Percentiles rank a stretch among this genome's conserved stretches.
Conservation (phyloP, 768 basidiomycete genomes). For the Kwoniella pini region DNA sequence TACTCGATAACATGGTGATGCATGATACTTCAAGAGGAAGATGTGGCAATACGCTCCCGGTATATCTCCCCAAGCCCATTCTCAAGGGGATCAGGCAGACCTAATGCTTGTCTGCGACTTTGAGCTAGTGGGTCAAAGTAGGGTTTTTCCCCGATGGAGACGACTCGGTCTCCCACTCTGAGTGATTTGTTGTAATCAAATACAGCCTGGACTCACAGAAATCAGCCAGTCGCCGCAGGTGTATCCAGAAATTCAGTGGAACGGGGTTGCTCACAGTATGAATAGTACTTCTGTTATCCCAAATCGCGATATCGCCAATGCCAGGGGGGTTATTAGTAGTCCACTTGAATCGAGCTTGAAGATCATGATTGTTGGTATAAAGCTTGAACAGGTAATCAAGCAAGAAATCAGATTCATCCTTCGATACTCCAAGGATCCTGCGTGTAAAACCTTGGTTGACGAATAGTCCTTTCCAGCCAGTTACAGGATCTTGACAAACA, state of each 20-base stretch:
- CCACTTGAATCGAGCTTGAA: slow-evolving; percentile 61
- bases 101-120: slow-evolving; percentile 31
- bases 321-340: slow-evolving; percentile 58
- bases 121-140: slow-evolving; percentile 57
- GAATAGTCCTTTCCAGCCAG: slow-evolving; percentile 63
- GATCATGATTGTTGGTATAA: slow-evolving; percentile 62
- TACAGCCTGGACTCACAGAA: too few species aligned
- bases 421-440: slow-evolving; percentile 61
- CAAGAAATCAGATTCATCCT: slow-evolving; percentile 61
- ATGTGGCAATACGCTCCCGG: too few species aligned
- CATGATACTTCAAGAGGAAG: too few species aligned
- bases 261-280: too few species aligned
- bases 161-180: slow-evolving; percentile 60
- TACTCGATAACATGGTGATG: too few species aligned
- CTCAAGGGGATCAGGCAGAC: too few species aligned
- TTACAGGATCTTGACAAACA: too few species aligned
- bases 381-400: slow-evolving; percentile 57
- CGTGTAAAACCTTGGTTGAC: slow-evolving; percentile 65
- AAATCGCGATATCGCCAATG: slow-evolving; percentile 67
- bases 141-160: slow-evolving; percentile 62
- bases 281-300: slow-evolving; percentile 68
- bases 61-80: too few species aligned
- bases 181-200: too few species aligned
- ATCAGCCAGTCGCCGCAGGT: too few species aligned
- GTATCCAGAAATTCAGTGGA: too few species aligned